Evolutionary conservation across 495 filamentous ascomycete species (phyloP), one percentile per base, ranked within the genome.

Genomic region (Penicillium crystallinum): DNA sequence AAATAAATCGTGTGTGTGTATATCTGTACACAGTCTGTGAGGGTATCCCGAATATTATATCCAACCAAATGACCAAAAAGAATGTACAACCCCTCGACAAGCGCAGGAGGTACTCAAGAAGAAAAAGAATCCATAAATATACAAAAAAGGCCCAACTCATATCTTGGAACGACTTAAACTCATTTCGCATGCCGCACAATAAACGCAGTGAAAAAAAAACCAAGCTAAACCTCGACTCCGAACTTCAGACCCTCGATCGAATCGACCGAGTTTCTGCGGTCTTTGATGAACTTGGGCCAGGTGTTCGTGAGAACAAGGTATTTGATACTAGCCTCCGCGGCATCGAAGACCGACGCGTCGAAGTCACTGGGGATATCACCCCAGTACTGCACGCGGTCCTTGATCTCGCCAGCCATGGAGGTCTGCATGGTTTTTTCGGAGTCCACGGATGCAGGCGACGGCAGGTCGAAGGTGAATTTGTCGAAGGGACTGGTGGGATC

Each of bases 281-380:
- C 49, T 45, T 41, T 43, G 37, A 85, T 75, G 36, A 83, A 85
- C 64, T 83, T 84, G 21, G 80, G 80, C 84, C 84, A 88, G 9
- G 84, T 87, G 60, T 87, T 86, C 6, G 80, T 84, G 50, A 84
- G 74, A 2, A 88, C 83, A 17, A 87, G 71, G 55, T 85, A 83
- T 68, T 84, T 86, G 69, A 87, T 80, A 47, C 77, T 80, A 33
- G 70, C 61, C 62, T 85, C 76, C 0, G 84, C 82, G 1, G 62
- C 70, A 44, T 84, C 80, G 43, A 88, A 87, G 19, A 86, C 71
- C 3, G 40, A 56, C 2, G 67, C 64, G 29, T 75, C 70, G 42
- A 87, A 86, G 0, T 57, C 68, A 4, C 62, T 64, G 1, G 81
- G 77, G 22, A 85, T 73, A 3, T 69, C 62, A 19, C 66, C 67